Evolutionary conservation across 371 early-diverging fungal genomes (phyloP).

Genomic region (Dichotomocladium elegans): DNA sequence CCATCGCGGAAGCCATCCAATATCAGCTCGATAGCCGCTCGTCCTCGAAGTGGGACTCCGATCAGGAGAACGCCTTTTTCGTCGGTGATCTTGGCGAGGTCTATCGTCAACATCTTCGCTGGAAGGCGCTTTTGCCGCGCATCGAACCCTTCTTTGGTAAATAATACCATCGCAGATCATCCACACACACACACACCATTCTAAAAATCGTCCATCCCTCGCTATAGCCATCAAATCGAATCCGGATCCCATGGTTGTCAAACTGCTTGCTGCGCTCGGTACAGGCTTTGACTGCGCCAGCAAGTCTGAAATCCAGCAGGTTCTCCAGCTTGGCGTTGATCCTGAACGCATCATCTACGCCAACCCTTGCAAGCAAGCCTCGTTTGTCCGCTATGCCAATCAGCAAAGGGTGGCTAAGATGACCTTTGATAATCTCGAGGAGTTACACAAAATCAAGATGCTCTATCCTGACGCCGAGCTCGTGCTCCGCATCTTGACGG

Average conservation of each 20-base stretch:
- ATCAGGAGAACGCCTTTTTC: slow-evolving; percentile 88
- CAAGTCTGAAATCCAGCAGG: slow-evolving; percentile 82
- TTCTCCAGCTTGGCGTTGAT: slow-evolving; percentile 75
- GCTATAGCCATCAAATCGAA: slow-evolving; percentile 90
- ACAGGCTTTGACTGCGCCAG: slow-evolving; percentile 96
- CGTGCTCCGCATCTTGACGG: slow-evolving; percentile 91
- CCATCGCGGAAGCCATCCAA: slow-evolving; percentile 31
- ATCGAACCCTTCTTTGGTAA: slow-evolving; percentile 93
- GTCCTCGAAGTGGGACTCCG: slow-evolving; percentile 48
- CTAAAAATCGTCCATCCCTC: neutral
- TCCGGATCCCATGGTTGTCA: slow-evolving; percentile 85
- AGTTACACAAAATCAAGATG: slow-evolving; percentile 88
- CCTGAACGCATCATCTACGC: slow-evolving; percentile 91
- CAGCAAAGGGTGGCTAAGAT: slow-evolving; percentile 78
- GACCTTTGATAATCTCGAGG: slow-evolving; percentile 98
- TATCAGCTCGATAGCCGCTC: slow-evolving; percentile 35
- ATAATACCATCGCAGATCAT: no score
- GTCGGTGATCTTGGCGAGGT: slow-evolving; percentile 91
- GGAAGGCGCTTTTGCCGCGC: slow-evolving; percentile 80
- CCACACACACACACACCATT: no score
- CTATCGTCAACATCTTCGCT: slow-evolving; percentile 79
- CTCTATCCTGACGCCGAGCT: slow-evolving; percentile 80
- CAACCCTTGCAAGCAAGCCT: slow-evolving; percentile 96
- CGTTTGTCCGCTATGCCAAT: slow-evolving; percentile 85
- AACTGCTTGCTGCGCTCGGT: slow-evolving; percentile 80